A percentile compares a stretch with the other conserved stretches of the same genome.
Conservation (phyloP, 352 stramenopile genomes). For the Globisporangium abappressorium region DNA sequence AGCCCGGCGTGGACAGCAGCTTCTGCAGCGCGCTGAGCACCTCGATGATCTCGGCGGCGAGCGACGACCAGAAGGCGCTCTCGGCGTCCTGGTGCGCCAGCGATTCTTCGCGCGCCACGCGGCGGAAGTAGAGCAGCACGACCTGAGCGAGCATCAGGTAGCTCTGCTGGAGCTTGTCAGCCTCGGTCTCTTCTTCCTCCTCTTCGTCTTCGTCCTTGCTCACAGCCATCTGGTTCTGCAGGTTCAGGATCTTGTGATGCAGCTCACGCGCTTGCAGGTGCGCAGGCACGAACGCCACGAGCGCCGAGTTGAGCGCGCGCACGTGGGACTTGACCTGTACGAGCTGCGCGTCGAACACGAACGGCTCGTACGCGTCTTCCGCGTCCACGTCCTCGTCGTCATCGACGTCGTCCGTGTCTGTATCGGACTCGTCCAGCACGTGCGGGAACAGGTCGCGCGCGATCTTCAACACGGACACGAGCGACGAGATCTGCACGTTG, state of each 20-base stretch:
- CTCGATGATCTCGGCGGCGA: conserved; percentile 64
- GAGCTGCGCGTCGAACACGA: conserved; percentile 38
- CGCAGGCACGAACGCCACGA: conserved; percentile 65
- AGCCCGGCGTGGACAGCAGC: conserved; percentile 80
- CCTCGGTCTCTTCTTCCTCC: conserved; percentile 38
- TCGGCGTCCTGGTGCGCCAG: conserved; percentile 34
- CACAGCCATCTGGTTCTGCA: conserved; percentile 20
- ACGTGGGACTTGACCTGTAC: conserved; percentile 33
- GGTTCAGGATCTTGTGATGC: conserved; percentile 68
- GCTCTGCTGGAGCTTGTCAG: conserved; percentile 60
- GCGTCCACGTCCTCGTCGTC: conserved; percentile 49
- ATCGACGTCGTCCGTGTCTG: conserved; percentile 69
- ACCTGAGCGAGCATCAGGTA: conserved; percentile 80
- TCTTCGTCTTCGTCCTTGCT: conserved; percentile 25
- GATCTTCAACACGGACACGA: conserved; percentile 62
- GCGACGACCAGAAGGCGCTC: conserved; percentile 48
- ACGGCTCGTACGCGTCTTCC: conserved; percentile 44
- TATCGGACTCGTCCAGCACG: conserved; percentile 69
- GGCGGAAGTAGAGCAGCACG: conserved; percentile 80
- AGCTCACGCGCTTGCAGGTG: conserved; percentile 67
- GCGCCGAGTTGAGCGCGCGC: conserved; percentile 56
- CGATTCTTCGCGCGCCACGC: conserved; percentile 67
- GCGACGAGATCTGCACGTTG: conserved; percentile 49
- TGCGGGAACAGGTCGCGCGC: conserved; percentile 59
- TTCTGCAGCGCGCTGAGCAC: conserved; percentile 77